phyloP scores from a whole-genome alignment of 345 rosid genomes.

The Citrus sp. region DNA sequence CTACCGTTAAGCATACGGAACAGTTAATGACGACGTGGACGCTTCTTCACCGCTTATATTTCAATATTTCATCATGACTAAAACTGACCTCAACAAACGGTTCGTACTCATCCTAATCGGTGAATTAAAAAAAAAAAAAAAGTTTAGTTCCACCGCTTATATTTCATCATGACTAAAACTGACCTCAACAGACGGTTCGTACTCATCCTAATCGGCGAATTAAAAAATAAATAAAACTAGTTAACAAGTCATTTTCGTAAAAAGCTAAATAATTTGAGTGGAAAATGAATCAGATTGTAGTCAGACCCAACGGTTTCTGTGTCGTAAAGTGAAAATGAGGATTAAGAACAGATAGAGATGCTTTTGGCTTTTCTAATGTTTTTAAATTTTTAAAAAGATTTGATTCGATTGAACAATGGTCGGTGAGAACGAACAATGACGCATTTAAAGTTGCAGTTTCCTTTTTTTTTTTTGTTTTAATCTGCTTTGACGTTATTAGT shows the following conservation, averaged over 20 bases:
- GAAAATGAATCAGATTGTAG: constrained; percentile 14
- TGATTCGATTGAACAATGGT: constrained; percentile 44
- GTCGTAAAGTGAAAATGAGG: constrained; percentile 29
- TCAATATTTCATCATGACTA: neutral
- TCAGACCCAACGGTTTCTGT: constrained; percentile 39
- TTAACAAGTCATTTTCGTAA: constrained; percentile 33
- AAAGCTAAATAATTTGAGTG: neutral
- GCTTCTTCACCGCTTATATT: neutral
- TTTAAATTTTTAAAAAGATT: constrained; percentile 13
- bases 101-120: neutral
- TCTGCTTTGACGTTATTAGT: constrained; percentile 17
- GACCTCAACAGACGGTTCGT: constrained; percentile 20
- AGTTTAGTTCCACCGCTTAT: constrained; percentile 2
- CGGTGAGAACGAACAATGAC: constrained; percentile 32
- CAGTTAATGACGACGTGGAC: constrained; percentile 18
- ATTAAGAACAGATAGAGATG: constrained; percentile 5
- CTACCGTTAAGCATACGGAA: constrained; percentile 17
- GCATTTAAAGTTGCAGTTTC: constrained; percentile 53
- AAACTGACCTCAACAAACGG: constrained; percentile 22
- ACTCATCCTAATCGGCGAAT: neutral
- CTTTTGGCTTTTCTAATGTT: constrained; percentile 23
- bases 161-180: neutral
- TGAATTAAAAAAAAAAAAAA: neutral
- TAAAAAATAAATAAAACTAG: neutral
- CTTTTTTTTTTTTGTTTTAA: constrained; percentile 9